phyloP scores from a whole-genome alignment of 176 grass and related monocot genomes.

The Raddia distichophylla region DNA sequence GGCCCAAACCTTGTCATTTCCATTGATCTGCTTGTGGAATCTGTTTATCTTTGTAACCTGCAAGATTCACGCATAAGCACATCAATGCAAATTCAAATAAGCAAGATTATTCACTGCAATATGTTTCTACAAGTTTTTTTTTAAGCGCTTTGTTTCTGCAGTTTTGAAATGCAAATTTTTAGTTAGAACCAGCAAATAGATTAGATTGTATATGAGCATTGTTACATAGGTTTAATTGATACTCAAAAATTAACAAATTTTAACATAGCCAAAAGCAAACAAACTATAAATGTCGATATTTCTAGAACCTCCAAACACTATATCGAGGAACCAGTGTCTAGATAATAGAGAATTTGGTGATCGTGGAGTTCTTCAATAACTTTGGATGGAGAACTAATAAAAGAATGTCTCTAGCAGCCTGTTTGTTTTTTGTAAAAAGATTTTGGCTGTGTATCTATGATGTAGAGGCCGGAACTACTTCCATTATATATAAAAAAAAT shows the following conservation, averaged over 20 bases:
- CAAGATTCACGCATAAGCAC: conserved; percentile 20
- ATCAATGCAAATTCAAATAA: conserved; percentile 3
- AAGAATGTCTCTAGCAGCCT: no score
- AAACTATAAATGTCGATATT: background rate
- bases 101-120: background rate
- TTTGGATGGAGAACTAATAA: no score
- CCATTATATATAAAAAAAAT: no score
- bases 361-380: no score
- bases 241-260: background rate
- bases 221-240: background rate
- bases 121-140: background rate
- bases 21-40: conserved; percentile 70
- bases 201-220: background rate
- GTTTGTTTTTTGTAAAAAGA: no score
- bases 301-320: background rate
- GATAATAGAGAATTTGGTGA: background rate
- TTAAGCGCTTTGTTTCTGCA: background rate
- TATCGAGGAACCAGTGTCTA: background rate
- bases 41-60: conserved; percentile 78
- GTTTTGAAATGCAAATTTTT: background rate
- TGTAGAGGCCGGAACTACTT: no score
- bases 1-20: conserved; percentile 73
- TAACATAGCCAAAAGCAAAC: background rate
- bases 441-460: no score
- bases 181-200: background rate